phyloP scores from a whole-genome alignment of 2,329 filamentous ascomycete genomes.

The Alternaria brassicae region DNA sequence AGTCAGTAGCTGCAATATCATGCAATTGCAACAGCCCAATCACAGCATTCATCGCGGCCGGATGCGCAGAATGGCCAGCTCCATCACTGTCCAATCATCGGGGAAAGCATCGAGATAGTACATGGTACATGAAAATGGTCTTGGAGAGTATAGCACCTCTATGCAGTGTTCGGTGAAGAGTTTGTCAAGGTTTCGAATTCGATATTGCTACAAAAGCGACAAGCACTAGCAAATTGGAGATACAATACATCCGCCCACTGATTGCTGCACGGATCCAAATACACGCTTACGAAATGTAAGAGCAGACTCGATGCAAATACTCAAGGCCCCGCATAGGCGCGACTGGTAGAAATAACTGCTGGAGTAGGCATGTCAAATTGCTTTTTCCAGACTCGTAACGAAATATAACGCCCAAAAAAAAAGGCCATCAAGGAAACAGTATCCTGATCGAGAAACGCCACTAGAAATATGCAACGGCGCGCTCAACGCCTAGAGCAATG shows the following conservation, averaged over 20 bases:
- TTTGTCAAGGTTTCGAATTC: not conserved
- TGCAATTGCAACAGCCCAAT: not conserved
- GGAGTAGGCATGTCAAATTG: constrained; percentile 4
- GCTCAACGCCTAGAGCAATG: constrained; percentile 40
- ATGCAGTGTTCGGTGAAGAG: accelerated
- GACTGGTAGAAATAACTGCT: not conserved
- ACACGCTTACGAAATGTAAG: constrained; percentile 13
- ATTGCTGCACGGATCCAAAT: constrained; percentile 21
- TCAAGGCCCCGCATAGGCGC: not conserved
- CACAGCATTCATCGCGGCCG: not conserved
- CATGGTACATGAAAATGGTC: not conserved
- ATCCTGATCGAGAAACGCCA: constrained; percentile 29
- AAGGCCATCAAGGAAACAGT: constrained; percentile 10
- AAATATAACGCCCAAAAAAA: constrained; percentile 20
- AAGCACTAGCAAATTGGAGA: not conserved
- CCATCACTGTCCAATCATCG: not conserved
- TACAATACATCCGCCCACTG: not conserved
- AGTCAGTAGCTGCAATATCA: not conserved
- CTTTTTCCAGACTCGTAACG: constrained; percentile 25
- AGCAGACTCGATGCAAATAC: not conserved
- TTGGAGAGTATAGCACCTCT: not conserved
- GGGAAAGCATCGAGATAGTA: not conserved
- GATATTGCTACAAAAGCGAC: not conserved
- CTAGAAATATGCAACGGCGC: constrained; percentile 25
- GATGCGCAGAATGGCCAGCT: not conserved